These are phyloP conservation scores for Paraconiothyrium sp. DNA, from an alignment of 2,329 filamentous ascomycete species.

Conservation along the genomic window DNA sequence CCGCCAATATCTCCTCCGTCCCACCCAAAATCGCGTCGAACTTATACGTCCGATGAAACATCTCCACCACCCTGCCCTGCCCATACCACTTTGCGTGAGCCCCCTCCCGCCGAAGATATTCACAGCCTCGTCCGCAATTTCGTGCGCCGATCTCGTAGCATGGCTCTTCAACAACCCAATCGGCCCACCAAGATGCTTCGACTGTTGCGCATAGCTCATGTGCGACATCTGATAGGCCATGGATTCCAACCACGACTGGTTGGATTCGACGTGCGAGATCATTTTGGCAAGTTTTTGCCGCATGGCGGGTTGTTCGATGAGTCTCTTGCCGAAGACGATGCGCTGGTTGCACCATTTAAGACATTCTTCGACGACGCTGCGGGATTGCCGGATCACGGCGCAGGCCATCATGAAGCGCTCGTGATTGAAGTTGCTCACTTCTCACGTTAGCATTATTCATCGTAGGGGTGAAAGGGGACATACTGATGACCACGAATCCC, in stretches of 20 bases:
- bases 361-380: constrained; percentile 81
- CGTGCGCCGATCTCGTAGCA: constrained; percentile 78
- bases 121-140: constrained; percentile 83
- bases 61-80: constrained; percentile 76
- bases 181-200: constrained; percentile 78
- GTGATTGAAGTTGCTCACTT: constrained; percentile 85
- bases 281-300: constrained; percentile 85
- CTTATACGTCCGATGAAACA: constrained; percentile 86
- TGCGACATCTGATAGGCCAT: constrained; percentile 89
- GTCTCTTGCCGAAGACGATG: constrained; percentile 81
- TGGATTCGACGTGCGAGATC: constrained; percentile 83
- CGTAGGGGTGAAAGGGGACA: constrained; percentile 15
- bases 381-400: constrained; percentile 69
- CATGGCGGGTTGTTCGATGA: constrained; percentile 85
- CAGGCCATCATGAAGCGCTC: constrained; percentile 81
- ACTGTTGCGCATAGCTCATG: constrained; percentile 81
- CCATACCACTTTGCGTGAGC: constrained; percentile 84
- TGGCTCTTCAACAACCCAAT: constrained; percentile 85
- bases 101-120: constrained; percentile 88
- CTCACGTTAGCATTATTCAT: constrained; percentile 9
- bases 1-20: constrained; percentile 82
- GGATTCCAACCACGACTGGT: constrained; percentile 85
- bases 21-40: constrained; percentile 74
- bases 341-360: constrained; percentile 91
- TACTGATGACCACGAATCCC: constrained; percentile 79